Evolutionary conservation across 2,329 filamentous ascomycete species (phyloP).

Genomic region (Colletotrichum caudatum): DNA sequence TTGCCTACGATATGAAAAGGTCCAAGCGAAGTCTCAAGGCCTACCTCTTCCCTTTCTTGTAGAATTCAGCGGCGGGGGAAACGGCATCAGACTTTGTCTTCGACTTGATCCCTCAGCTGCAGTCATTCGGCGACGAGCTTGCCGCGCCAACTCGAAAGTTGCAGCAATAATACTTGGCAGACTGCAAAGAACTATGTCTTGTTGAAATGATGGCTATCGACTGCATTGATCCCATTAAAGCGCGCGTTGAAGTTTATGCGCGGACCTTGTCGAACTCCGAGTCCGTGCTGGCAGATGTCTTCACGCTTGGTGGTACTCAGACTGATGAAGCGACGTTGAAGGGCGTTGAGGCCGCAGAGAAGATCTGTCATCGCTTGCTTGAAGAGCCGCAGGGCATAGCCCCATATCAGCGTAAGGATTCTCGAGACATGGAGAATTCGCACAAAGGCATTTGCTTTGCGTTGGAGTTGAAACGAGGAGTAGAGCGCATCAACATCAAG

Average conservation of each 20-base stretch:
- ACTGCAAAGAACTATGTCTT: conserved; percentile 37
- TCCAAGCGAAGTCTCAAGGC: conserved; percentile 43
- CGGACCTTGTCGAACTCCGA: conserved; percentile 41
- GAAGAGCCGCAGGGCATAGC: conserved; percentile 43
- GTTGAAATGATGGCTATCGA: conserved; percentile 46
- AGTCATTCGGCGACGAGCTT: conserved; percentile 34
- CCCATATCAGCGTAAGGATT: conserved; percentile 38
- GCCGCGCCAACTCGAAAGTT: conserved; percentile 40
- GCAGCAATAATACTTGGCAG: conserved; percentile 40
- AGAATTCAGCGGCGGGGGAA: conserved; percentile 42
- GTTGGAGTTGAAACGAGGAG: conserved; percentile 44
- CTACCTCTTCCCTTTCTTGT: conserved; percentile 45
- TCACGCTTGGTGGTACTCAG: conserved; percentile 44
- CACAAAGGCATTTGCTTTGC: conserved; percentile 44
- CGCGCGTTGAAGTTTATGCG: conserved; percentile 46
- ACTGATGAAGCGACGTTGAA: conserved; percentile 43
- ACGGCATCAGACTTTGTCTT: conserved; percentile 43
- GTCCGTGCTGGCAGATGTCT: conserved; percentile 42
- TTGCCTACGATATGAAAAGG: conserved; percentile 44
- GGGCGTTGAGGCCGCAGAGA: conserved; percentile 42
- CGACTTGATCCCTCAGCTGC: conserved; percentile 42
- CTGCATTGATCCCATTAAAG: conserved; percentile 43
- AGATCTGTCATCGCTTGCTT: conserved; percentile 45
- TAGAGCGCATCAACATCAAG: conserved; percentile 37
- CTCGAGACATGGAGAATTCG: conserved; percentile 29